phyloP scores from a whole-genome alignment of 1,284 basidiomycete genomes.

The Naganishia liquefaciens region DNA sequence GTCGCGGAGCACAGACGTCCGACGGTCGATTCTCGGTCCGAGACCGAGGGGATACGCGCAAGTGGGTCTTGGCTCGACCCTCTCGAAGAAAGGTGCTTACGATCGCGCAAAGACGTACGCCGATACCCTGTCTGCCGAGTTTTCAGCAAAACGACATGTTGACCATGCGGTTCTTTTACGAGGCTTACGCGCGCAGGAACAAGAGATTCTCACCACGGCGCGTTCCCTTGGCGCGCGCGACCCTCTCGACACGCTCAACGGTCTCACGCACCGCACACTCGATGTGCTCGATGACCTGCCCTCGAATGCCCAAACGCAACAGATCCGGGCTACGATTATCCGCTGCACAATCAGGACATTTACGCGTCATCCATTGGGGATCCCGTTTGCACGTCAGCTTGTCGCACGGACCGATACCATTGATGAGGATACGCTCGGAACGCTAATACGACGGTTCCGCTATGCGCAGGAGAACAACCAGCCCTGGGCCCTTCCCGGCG shows the following conservation, averaged over 20 bases:
- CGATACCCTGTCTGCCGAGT: conserved; percentile 2
- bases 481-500: neutral
- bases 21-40: neutral
- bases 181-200: conserved; percentile 1
- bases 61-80: neutral
- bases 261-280: neutral
- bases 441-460: conserved; percentile 14
- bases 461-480: neutral
- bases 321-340: conserved; percentile 4
- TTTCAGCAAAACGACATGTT: conserved; percentile 3
- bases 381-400: neutral
- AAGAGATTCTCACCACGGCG: neutral
- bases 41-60: neutral
- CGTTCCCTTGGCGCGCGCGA: neutral
- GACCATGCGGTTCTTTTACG: neutral
- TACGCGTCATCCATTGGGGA: neutral
- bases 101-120: neutral
- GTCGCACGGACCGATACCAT: neutral
- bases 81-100: neutral
- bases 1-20: too few species aligned
- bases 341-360: neutral
- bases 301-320: neutral
- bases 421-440: conserved; percentile 10
- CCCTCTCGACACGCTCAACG: neutral
- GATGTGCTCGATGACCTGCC: neutral